Percentiles rank a stretch among this genome's conserved stretches.
phyloP scores from a whole-genome alignment of 1,139 yeast genomes.

The Candida tropicalis region DNA sequence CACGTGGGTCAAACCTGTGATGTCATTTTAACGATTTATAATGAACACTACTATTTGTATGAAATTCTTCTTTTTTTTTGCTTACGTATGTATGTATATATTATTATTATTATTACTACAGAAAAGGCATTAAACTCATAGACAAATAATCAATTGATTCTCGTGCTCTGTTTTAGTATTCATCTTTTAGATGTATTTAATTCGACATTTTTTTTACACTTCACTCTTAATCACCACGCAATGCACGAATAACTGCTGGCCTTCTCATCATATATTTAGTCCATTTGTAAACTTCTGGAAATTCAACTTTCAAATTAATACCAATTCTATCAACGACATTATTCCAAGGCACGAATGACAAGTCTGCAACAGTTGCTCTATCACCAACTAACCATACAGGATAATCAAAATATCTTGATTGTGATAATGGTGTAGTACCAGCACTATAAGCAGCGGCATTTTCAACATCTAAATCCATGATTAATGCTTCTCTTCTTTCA shows the following conservation, averaged over 20 bases:
- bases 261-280: slow-evolving; percentile 90
- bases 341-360: slow-evolving; percentile 95
- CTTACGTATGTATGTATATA: slow-evolving; percentile 1
- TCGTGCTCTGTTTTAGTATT: background rate
- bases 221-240: slow-evolving; percentile 55
- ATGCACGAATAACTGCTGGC: slow-evolving; percentile 79
- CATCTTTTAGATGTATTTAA: background rate
- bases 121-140: slow-evolving; percentile 3
- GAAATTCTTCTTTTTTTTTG: too few relatives aligned
- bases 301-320: slow-evolving; percentile 80
- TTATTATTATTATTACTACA: slow-evolving; percentile 1
- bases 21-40: too few relatives aligned
- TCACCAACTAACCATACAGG: slow-evolving; percentile 97
- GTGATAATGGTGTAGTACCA: slow-evolving; percentile 86
- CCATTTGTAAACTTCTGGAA: slow-evolving; percentile 97
- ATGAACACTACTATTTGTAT: too few relatives aligned
- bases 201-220: background rate
- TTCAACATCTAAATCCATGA: slow-evolving; percentile 88
- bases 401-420: slow-evolving; percentile 84
- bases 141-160: slow-evolving; percentile 2
- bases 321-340: slow-evolving; percentile 94
- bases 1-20: too few relatives aligned
- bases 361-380: slow-evolving; percentile 85
- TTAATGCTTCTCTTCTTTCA: slow-evolving; percentile 85
- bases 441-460: slow-evolving; percentile 87